phyloP scores from a whole-genome alignment of 2,329 filamentous ascomycete species.

The Mollisia scopiformis region DNA sequence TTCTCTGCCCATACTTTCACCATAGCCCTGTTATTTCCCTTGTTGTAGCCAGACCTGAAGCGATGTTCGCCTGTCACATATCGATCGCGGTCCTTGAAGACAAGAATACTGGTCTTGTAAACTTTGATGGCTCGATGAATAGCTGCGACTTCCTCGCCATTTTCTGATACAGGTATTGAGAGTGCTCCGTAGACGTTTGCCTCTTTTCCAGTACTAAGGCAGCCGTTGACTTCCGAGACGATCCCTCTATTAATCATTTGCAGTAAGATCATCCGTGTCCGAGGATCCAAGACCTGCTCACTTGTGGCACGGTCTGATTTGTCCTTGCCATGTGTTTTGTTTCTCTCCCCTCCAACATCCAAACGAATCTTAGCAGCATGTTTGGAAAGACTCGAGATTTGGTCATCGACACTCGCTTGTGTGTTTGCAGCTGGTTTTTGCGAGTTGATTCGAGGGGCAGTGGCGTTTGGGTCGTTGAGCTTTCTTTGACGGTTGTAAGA shows the following conservation, averaged over 20 bases:
- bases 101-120: conserved; percentile 97
- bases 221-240: conserved; percentile 90
- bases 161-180: conserved; percentile 56
- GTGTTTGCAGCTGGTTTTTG: conserved; percentile 83
- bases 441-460: conserved; percentile 69
- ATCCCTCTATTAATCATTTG: conserved; percentile 94
- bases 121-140: conserved; percentile 92
- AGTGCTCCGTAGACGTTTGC: conserved; percentile 97
- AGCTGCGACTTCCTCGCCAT: conserved; percentile 49
- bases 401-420: conserved; percentile 79
- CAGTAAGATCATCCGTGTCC: conserved; percentile 92
- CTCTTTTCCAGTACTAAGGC: conserved; percentile 95
- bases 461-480: conserved; percentile 54
- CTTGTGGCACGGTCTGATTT: conserved; percentile 92
- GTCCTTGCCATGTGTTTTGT: conserved; percentile 69
- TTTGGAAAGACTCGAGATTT: conserved; percentile 80
- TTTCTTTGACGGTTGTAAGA: conserved; percentile 81
- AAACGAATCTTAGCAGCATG: conserved; percentile 87
- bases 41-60: conserved; percentile 89
- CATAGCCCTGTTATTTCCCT: conserved; percentile 94
- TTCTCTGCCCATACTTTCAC: conserved; percentile 99
- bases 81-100: conserved; percentile 96
- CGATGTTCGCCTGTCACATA: conserved; percentile 95
- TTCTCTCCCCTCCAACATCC: conserved; percentile 61
- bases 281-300: conserved; percentile 91